Base-by-base conservation (phyloP, 768 basidiomycete genomes). In the Dioszegia hungarica region DNA sequence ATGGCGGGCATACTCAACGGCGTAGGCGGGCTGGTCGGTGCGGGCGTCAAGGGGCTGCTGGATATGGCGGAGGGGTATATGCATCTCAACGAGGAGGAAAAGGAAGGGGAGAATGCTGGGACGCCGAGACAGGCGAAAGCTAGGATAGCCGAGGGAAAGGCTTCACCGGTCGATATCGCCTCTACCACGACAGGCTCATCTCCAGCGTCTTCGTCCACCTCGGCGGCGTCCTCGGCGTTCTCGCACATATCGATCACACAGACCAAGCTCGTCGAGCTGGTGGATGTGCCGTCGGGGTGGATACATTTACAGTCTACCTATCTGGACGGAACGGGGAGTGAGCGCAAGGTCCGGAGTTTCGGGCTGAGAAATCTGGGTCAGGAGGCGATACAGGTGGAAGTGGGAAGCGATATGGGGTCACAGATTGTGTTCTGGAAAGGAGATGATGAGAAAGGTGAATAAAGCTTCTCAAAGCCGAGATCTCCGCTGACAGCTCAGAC, bases 261-360 rank as follows among this genome's bases (percentile, higher is more conserved):
- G 45, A 54, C 31, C 19, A 34, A 40, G 9, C 38, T 70, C 3
- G 45, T 70, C 4, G 61, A 67, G 50, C 44, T 53, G 3, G 29
- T 63, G 20, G 70, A 68, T 34, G 67, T 72, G 3, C 64, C 70
- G 3, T 72, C 70, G 1, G 70, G 70, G 14, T 72, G 70, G 70
- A 72, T 72, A 14, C 70, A 72, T 43, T 52, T 72, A 3, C 70
- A 63, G 38, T 68, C 70, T 5, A 65, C 70, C 0, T 72, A 72
- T 33, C 54, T 72, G 17, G 67, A 72, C 20, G 50, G 43, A 19
- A 31, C 28, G 19, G 59, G 57, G 2, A 56, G 61, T 1, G 64
- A 64, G 37, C 53, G 60, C 31, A 66, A 60, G 29, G 57, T 66
- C 17, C 40, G 62, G 24, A 58, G 51, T 19, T 72, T 72, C 38